Evolutionary conservation across 805 yeast species (phyloP).

Genomic region (Wickerhamomyces queroliae): DNA sequence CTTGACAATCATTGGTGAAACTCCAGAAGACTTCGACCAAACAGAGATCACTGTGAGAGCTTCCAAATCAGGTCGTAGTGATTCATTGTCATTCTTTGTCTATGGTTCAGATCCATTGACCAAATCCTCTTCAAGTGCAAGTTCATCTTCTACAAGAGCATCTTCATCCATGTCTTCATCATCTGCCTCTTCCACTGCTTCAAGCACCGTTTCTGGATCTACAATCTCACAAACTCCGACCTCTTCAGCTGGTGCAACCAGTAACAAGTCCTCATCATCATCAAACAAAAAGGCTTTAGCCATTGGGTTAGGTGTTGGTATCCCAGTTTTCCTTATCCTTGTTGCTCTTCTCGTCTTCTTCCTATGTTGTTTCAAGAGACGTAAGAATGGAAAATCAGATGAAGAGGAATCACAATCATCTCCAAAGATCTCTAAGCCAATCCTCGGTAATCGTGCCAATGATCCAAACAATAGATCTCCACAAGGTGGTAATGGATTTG

Average conservation of each 20-base stretch:
- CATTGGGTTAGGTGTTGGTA: conserved; percentile 84
- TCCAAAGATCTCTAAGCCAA: conserved; percentile 34
- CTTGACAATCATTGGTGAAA: conserved; percentile 63
- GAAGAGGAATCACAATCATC: conserved; percentile 23
- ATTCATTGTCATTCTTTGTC: conserved; percentile 43
- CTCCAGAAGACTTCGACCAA: conserved; percentile 44
- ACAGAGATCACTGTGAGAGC: conserved; percentile 37
- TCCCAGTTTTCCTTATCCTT: conserved; percentile 55
- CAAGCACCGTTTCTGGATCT: conserved; percentile 23
- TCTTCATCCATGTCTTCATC: conserved; percentile 2
- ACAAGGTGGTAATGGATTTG: conserved; percentile 14
- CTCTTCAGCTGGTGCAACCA: conserved; percentile 16
- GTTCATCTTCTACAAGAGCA: conserved; percentile 7
- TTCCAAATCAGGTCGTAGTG: conserved; percentile 26
- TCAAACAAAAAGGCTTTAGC: conserved; percentile 56
- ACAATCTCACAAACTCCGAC: conserved; percentile 23
- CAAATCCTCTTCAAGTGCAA: conserved; percentile 22
- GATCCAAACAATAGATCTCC: conserved; percentile 23
- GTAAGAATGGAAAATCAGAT: conserved; percentile 26
- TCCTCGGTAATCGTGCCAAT: conserved; percentile 30
- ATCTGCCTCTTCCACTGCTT: conserved; percentile 20
- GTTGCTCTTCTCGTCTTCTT: conserved; percentile 43
- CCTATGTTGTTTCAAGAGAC: conserved; percentile 49
- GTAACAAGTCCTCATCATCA: conserved; percentile 10
- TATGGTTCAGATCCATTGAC: conserved; percentile 38